Conservation (phyloP, 2,329 filamentous ascomycete species). For the Cytospora piceae region DNA sequence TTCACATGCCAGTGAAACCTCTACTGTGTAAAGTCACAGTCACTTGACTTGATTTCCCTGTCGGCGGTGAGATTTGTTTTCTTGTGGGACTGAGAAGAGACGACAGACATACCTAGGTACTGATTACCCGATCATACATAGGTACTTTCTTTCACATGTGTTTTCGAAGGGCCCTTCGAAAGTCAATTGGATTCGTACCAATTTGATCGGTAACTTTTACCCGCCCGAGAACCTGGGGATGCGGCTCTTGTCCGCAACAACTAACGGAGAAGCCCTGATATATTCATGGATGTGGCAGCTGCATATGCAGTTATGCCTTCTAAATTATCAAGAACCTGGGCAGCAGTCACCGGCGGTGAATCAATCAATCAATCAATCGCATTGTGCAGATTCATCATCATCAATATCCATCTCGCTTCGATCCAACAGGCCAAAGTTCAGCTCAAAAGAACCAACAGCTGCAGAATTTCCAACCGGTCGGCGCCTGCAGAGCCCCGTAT, state of each 20-base stretch:
- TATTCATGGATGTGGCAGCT: no score
- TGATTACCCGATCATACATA: no score
- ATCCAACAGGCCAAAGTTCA: neutral
- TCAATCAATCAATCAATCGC: neutral
- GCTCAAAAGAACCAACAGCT: neutral
- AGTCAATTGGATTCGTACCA: neutral
- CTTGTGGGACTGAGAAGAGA: neutral
- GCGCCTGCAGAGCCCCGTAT: neutral
- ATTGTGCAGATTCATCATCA: neutral
- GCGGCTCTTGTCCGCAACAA: neutral
- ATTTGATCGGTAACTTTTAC: neutral
- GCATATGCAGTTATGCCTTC: no score
- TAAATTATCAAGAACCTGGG: no score
- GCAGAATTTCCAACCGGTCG: neutral
- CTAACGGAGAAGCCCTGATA: neutral
- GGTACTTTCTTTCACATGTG: neutral
- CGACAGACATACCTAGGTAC: neutral
- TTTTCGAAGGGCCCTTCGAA: no score
- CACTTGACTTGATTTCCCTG: neutral
- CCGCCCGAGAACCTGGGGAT: neutral
- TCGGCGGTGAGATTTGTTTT: neutral
- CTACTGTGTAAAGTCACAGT: neutral
- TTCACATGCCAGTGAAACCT: slow-evolving; percentile 1
- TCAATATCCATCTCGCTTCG: neutral
- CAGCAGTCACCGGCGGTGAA: no score